phyloP scores from a whole-genome alignment of 1,284 basidiomycete genomes.

The Bondarzewia mesenterica region DNA sequence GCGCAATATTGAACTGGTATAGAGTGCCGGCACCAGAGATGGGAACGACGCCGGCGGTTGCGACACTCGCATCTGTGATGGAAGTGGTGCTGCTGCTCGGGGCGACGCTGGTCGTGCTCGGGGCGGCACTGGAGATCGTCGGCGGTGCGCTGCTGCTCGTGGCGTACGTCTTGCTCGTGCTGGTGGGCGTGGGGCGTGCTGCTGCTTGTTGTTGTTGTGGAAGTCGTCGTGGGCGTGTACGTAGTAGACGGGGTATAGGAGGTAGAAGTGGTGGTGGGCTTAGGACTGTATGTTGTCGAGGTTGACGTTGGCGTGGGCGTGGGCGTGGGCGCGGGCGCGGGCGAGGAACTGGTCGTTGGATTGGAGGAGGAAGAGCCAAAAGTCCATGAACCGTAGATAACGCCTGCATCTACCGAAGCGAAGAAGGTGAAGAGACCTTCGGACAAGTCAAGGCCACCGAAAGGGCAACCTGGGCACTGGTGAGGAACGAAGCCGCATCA shows the following conservation, averaged over 20 bases:
- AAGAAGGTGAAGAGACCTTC: slow-evolving; percentile 64
- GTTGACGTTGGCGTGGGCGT: neutral
- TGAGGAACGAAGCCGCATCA: neutral
- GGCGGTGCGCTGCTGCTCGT: neutral
- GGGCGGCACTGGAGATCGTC: neutral
- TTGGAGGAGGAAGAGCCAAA: slow-evolving; percentile 19
- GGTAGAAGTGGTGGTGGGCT: neutral
- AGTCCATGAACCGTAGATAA: slow-evolving; percentile 53
- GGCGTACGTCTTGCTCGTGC: neutral
- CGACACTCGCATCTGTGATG: slow-evolving; percentile 1
- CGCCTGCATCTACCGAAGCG: slow-evolving; percentile 36
- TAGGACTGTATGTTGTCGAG: neutral
- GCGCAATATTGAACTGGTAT: neutral
- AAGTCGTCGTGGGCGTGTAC: neutral
- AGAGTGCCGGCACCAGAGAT: neutral
- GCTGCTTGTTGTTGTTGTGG: neutral
- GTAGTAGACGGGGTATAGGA: neutral
- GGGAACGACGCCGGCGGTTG: neutral
- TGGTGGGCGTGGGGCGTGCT: neutral
- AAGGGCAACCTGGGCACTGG: slow-evolving; percentile 67
- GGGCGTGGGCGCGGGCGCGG: neutral
- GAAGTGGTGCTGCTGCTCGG: neutral
- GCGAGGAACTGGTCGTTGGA: neutral
- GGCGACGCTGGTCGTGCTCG: neutral
- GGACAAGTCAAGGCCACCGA: slow-evolving; percentile 74